Base-by-base conservation (phyloP, 2,329 filamentous ascomycete genomes). In the Colletotrichum caudatum region DNA sequence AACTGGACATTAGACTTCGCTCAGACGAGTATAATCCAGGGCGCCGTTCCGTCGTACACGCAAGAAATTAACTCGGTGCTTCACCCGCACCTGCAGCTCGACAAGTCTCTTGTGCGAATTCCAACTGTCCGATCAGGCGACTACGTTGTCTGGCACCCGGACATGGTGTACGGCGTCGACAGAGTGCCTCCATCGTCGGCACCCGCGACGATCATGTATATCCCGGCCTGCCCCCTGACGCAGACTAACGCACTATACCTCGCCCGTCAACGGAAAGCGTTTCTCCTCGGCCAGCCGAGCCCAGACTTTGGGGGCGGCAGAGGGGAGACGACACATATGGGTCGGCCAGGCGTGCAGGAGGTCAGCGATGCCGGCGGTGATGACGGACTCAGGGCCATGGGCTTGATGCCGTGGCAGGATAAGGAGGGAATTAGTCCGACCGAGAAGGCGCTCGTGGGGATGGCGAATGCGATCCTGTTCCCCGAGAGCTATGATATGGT, bases 111-210 rank as follows among this genome's bases (percentile, higher is more conserved):
- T 89, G 87, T 94, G 0, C 88, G 91, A 68, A 84, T 94, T 5
- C 93, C 93, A 0, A 81, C 83, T 20, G 90, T 95, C 14, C 82
- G 86, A 39, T 92, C 93, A 0, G 93, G 93, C 5, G 93, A 95
- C 79, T 95, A 91, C 76, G 91, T 94, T 2, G 87, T 89, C 44
- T 94, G 91, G 91, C 92, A 94, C 78, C 92, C 90, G 75, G 90
- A 92, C 78, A 84, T 81, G 41, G 88, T 94, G 59, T 92, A 95
- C 79, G 87, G 91, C 0, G 92, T 94, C 2, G 92, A 94, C 78
- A 88, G 35, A n/a, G 65, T 70, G 48, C 62, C 65, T 12, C 29
- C 63, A 5, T 54, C 65, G 26, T 57, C 67, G 5, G 33, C 61
- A 18, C 57, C 73, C 12, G 77, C 78, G 1, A 78, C 79, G 7